Percentiles rank a stretch among this genome's conserved stretches.
Evolutionary conservation across 768 basidiomycete species (phyloP).

Genomic region (Butyriboletus loyo): DNA sequence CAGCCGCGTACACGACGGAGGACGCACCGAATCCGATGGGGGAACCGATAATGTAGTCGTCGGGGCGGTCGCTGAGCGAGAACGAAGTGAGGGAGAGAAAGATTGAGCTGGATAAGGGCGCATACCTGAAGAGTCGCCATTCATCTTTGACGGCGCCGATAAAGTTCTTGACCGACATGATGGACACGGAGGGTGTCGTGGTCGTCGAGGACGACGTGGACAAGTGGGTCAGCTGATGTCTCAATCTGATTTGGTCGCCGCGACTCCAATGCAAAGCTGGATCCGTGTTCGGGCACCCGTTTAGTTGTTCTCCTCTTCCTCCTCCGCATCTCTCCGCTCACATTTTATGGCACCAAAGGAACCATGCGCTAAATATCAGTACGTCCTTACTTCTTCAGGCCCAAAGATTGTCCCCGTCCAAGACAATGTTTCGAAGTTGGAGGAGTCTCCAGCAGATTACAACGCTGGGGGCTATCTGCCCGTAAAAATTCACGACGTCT

Average conservation of each 20-base stretch:
- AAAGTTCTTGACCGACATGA: conserved; percentile 38
- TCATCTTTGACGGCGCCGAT: conserved; percentile 84
- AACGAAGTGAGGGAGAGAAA: neutral
- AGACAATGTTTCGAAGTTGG: conserved; percentile 65
- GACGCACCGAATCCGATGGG: conserved; percentile 91
- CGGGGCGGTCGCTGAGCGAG: conserved; percentile 52
- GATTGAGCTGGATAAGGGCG: neutral
- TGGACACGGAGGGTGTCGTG: neutral
- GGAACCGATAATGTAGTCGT: conserved; percentile 72
- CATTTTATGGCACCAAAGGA: conserved; percentile 61
- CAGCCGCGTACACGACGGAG: conserved; percentile 83
- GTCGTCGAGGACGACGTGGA: neutral
- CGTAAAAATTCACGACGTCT: conserved; percentile 77
- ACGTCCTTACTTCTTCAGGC: conserved; percentile 62
- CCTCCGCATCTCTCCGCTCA: neutral
- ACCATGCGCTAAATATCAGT: conserved; percentile 70
- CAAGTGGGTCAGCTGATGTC: neutral
- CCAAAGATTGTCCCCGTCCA: conserved; percentile 72
- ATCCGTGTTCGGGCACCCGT: conserved; percentile 16
- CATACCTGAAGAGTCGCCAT: conserved; percentile 77
- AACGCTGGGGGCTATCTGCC: conserved; percentile 79
- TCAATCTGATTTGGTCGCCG: conserved; percentile 1
- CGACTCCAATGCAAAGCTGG: conserved; percentile 14
- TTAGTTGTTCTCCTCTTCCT: neutral
- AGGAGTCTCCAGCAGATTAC: conserved; percentile 82